Evolutionary conservation across 108 stramenopile species (phyloP), one percentile per base, ranked within the genome.

Genomic region (Pseudonitzschia pungens): DNA sequence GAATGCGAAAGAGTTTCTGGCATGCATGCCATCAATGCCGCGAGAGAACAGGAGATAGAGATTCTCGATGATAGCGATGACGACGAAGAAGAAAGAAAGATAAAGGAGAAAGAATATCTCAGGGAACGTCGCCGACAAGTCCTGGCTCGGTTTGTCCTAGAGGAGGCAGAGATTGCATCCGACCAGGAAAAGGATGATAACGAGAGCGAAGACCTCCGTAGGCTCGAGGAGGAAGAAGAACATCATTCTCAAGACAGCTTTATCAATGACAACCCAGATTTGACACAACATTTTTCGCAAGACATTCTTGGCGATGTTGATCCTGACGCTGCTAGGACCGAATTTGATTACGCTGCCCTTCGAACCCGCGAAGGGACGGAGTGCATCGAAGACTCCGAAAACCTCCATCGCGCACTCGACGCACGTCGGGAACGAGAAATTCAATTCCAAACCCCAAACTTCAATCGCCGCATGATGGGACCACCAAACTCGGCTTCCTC

Each of bases 191-290:
- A 77, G 1, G 91, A 91, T 63, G 90, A 83, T 27, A 89, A 87
- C 10, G 45, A 48, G 10, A 91, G 91, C 56, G 86, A 90, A 28
- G 84, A 87, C 24, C 76, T 69, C 3, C 32, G 87, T 14, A 64
- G 72, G 41, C 74, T 56, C 40, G 70, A 88, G 4, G 94, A 95
- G 58, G 92, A 88, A 27, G 91, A 87, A 60, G 86, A 90, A 43
- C 73, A 72, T 28, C 21, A 65, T 15, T 79, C 78, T 7, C 64
- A 82, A n/a, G 77, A 79, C 55, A 82, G 85, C 50, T 95, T 95
- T 68, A 95, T 95, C 42, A 95, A 95, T 71, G 92, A 95, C 79
- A 80, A 89, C 0, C 72, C 85, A 27, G 89, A 92, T 40, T 77
- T 95, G 29, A 79, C 68, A 6, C 78, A 79, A 28, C 90, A 90